These are phyloP conservation scores for Russula sp. DNA, from an alignment of 768 basidiomycete genomes.

Conservation along the genomic window DNA sequence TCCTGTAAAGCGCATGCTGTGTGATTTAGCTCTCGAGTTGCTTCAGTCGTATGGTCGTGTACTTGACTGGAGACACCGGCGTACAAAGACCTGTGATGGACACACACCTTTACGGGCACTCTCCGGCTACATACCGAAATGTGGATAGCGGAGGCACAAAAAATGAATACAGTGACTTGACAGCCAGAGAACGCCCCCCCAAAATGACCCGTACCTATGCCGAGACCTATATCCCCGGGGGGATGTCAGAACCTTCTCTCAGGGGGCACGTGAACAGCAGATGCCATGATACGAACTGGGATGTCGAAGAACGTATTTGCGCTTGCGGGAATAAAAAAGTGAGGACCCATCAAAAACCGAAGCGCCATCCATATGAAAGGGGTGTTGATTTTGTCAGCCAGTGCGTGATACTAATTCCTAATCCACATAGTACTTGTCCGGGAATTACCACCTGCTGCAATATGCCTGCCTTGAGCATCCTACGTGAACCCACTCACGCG, in stretches of 20 bases:
- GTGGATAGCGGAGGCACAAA: not conserved
- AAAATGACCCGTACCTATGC: not conserved
- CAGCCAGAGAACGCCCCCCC: not conserved
- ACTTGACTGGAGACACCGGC: not conserved
- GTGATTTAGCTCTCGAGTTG: too few species aligned
- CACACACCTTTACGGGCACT: not conserved
- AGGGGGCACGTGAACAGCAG: not conserved
- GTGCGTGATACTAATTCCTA: too few species aligned
- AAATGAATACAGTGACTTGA: not conserved
- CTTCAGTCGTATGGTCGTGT: too few species aligned
- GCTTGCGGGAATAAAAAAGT: not conserved
- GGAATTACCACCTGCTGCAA: not conserved
- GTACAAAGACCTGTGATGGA: not conserved
- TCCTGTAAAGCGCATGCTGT: too few species aligned
- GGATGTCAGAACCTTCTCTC: too few species aligned
- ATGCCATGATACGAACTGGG: not conserved
- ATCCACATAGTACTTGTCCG: too few species aligned
- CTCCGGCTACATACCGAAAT: not conserved
- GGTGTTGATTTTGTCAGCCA: too few species aligned
- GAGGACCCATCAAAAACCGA: not conserved
- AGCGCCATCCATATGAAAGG: too few species aligned
- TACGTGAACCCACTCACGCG: not conserved
- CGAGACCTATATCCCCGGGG: not conserved
- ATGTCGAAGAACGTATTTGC: not conserved
- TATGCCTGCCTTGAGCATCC: too few species aligned